Evolutionary conservation across 441 rosid species (phyloP).

Genomic region (Erodium texanum): DNA sequence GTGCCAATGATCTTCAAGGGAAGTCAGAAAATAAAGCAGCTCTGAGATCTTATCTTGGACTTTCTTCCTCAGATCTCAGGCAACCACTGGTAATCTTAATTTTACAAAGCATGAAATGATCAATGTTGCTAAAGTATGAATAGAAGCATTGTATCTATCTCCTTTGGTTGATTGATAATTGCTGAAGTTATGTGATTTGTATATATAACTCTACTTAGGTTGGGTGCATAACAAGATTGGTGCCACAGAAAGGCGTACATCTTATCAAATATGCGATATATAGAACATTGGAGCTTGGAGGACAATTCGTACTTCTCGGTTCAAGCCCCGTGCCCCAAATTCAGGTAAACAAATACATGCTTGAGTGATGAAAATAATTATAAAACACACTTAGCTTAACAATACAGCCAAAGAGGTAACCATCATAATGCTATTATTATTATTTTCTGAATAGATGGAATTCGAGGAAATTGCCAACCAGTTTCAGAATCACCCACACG

Average conservation of each 20-base stretch:
- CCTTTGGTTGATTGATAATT: background rate
- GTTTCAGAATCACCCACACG: conserved; percentile 54
- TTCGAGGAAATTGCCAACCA: conserved; percentile 76
- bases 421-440: no score
- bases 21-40: conserved; percentile 73
- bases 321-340: conserved; percentile 91
- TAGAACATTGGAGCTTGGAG: conserved; percentile 84
- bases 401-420: no score
- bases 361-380: no score
- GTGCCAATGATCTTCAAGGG: conserved; percentile 63
- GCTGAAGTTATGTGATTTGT: background rate
- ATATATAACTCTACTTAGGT: conserved; percentile 33
- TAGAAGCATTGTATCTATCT: no score
- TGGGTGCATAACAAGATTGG: conserved; percentile 92
- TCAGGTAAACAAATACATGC: no score
- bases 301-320: conserved; percentile 90
- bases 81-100: conserved; percentile 59
- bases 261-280: conserved; percentile 89
- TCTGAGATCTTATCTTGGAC: conserved; percentile 60
- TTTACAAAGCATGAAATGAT: conserved; percentile 3
- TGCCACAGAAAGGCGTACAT: conserved; percentile 93
- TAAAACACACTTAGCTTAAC: no score
- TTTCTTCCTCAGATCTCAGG: conserved; percentile 48
- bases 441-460: conserved; percentile 70
- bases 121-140: no score